A percentile compares a stretch with the other conserved stretches of the same genome.
Conservation (phyloP, 2,329 filamentous ascomycete species). For the Alternaria gaisen region DNA sequence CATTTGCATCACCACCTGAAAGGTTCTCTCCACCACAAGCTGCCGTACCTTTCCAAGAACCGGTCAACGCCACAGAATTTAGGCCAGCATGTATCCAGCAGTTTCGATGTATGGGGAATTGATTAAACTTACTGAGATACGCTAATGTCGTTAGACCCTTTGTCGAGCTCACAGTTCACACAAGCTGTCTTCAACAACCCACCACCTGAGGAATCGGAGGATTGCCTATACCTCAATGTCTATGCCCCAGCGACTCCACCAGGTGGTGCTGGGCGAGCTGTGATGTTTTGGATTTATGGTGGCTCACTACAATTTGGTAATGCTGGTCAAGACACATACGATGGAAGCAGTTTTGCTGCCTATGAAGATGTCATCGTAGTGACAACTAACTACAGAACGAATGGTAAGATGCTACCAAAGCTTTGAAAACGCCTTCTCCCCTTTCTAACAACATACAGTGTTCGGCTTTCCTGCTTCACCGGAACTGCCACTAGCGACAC, state of each 20-base stretch:
- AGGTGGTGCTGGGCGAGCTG: conserved; percentile 28
- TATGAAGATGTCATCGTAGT: conserved; percentile 44
- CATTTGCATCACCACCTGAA: conserved; percentile 40
- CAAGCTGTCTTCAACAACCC: conserved; percentile 36
- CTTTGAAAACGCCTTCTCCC: too few species aligned
- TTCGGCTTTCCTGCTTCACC: conserved; percentile 42
- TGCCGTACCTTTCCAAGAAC: conserved; percentile 21
- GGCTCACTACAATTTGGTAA: conserved; percentile 37
- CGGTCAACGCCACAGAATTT: conserved; percentile 25
- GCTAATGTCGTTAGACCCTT: conserved; percentile 23
- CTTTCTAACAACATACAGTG: conserved; percentile 23
- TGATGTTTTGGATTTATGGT: conserved; percentile 47
- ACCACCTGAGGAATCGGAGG: conserved; percentile 43
- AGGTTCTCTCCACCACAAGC: conserved; percentile 34
- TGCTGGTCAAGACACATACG: conserved; percentile 33
- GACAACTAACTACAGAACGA: conserved; percentile 42
- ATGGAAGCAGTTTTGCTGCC: conserved; percentile 39
- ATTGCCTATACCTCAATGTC: conserved; percentile 54
- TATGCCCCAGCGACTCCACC: conserved; percentile 39
- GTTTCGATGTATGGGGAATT: conserved; percentile 27
- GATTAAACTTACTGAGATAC: neutral
- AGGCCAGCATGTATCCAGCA: conserved; percentile 39
- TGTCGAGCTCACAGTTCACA: conserved; percentile 23
- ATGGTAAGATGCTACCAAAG: conserved; percentile 23
- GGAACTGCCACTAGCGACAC: conserved; percentile 27